phyloP scores from a whole-genome alignment of 2,329 filamentous ascomycete species.

The Pyricularia sp. region DNA sequence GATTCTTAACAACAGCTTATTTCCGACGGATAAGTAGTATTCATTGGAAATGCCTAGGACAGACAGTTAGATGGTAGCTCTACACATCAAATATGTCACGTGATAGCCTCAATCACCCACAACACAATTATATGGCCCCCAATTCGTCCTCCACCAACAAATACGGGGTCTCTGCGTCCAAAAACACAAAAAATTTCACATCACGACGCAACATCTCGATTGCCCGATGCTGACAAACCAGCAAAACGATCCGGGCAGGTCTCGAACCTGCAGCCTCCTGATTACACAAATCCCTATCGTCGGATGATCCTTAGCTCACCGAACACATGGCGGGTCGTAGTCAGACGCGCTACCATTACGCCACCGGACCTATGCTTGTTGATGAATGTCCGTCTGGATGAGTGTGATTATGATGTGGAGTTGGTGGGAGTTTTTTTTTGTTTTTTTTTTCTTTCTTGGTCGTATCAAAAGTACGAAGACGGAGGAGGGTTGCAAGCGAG shows the following conservation, averaged over 20 bases:
- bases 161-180: not conserved
- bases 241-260: not conserved
- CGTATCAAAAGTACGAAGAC: too few relatives aligned
- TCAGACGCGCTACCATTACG: slow-evolving; percentile 1
- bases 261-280: not conserved
- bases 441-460: too few relatives aligned
- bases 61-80: too few relatives aligned
- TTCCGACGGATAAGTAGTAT: too few relatives aligned
- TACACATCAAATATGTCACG: not conserved
- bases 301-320: too few relatives aligned
- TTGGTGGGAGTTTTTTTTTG: not conserved
- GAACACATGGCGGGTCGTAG: not conserved
- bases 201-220: not conserved
- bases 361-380: not conserved
- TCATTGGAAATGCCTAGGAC: not conserved
- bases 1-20: not conserved
- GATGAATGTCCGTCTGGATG: not conserved
- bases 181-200: not conserved
- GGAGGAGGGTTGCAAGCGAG: not conserved
- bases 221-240: not conserved
- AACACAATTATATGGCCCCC: not conserved
- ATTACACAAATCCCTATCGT: not conserved
- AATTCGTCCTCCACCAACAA: not conserved
- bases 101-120: not conserved
- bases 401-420: not conserved